A percentile compares a stretch with the other conserved stretches of the same genome.
These are phyloP conservation scores for Chaetomium sp. DNA, from an alignment of 2,329 filamentous ascomycete species.

Conservation along the genomic window DNA sequence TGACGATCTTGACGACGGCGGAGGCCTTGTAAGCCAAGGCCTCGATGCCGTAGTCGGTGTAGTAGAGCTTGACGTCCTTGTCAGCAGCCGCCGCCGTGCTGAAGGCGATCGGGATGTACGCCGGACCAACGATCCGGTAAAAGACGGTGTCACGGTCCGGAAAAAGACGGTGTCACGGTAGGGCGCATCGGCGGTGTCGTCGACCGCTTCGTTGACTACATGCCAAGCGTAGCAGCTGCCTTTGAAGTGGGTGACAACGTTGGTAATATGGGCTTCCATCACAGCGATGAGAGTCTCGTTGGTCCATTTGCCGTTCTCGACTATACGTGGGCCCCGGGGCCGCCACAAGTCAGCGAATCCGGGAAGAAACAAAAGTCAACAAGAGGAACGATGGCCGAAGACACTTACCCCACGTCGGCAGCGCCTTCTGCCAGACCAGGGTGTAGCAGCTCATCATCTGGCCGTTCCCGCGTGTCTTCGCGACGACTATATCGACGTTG, in stretches of 20 bases:
- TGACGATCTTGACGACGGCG: conserved; percentile 28
- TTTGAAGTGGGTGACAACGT: conserved; percentile 40
- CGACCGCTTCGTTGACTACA: conserved; percentile 47
- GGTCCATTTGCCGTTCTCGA: conserved; percentile 38
- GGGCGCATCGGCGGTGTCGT: conserved; percentile 40
- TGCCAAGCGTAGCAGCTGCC: conserved; percentile 47
- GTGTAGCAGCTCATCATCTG: conserved; percentile 51
- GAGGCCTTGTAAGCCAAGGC: conserved; percentile 30
- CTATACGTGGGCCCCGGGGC: conserved; percentile 5
- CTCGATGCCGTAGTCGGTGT: conserved; percentile 50
- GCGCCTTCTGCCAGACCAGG: conserved; percentile 38
- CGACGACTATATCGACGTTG: conserved; percentile 37
- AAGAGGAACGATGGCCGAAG: too few relatives aligned
- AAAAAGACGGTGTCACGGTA: conserved; percentile 39
- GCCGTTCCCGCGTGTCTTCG: conserved; percentile 29
- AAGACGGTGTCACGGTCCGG: conserved; percentile 36
- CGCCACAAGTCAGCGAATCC: neutral
- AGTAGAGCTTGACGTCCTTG: conserved; percentile 48
- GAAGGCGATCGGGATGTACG: conserved; percentile 45
- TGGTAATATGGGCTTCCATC: conserved; percentile 46
- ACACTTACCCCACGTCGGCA: conserved; percentile 41
- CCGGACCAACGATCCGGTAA: too few relatives aligned
- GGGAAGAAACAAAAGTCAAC: neutral
- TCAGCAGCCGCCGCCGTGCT: conserved; percentile 37
- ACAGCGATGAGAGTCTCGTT: conserved; percentile 44